Evolutionary conservation across 192 early-diverging fungal genomes (phyloP).

Genomic region (Gorgonomyces haynaldii): DNA sequence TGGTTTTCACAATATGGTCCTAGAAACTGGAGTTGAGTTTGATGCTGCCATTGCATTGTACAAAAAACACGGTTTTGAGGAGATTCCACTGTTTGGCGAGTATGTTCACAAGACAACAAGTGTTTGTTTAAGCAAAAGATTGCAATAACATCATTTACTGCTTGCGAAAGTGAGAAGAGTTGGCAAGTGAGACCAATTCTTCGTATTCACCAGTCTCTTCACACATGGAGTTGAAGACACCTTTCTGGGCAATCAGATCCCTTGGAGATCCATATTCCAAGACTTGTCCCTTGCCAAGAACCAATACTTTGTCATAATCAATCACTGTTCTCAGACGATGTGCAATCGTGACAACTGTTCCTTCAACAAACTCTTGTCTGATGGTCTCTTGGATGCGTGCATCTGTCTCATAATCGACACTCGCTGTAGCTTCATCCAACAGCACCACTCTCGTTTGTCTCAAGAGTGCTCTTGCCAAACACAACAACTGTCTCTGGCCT

Average conservation of each 20-base stretch:
- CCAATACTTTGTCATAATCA: constrained; percentile 56
- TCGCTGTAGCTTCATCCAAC: constrained; percentile 62
- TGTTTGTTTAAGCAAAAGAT: too few species aligned
- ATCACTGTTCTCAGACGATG: constrained; percentile 38
- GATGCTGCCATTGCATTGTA: too few species aligned
- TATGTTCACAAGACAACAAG: too few species aligned
- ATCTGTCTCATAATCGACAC: constrained; percentile 78
- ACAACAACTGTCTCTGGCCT: constrained; percentile 55
- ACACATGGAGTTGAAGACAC: constrained; percentile 24
- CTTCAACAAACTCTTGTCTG: constrained; percentile 47
- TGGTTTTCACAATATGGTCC: too few species aligned
- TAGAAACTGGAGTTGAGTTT: too few species aligned
- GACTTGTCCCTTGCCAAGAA: constrained; percentile 59
- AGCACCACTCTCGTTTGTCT: constrained; percentile 15
- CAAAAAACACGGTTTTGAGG: too few species aligned
- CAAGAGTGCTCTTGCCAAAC: constrained; percentile 30
- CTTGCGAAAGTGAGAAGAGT: too few species aligned
- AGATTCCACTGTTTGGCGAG: too few species aligned
- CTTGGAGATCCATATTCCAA: constrained; percentile 61
- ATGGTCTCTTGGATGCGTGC: constrained; percentile 72
- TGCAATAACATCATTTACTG: too few species aligned
- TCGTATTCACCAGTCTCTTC: constrained; percentile 26
- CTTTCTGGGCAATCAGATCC: constrained; percentile 37
- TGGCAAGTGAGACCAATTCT: constrained; percentile 15
- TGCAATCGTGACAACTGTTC: constrained; percentile 62